These are phyloP conservation scores for Metarhizium anisopliae DNA, from an alignment of 2,329 filamentous ascomycete genomes.

Conservation along the genomic window DNA sequence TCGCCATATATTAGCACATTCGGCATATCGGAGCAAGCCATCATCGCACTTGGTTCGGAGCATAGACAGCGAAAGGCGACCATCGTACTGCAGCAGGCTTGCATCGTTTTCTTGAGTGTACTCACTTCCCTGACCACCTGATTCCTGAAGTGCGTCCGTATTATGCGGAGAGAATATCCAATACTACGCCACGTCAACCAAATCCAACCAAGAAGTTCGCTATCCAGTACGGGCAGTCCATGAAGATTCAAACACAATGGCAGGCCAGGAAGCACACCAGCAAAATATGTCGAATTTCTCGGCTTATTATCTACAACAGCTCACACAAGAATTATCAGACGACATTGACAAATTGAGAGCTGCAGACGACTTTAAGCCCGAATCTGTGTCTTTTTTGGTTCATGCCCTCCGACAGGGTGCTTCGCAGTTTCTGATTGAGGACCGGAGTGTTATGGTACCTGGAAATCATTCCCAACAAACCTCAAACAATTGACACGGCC, in stretches of 20 bases:
- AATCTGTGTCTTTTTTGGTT: conserved; percentile 56
- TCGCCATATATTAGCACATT: not conserved
- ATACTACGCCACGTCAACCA: not conserved
- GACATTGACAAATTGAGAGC: conserved; percentile 62
- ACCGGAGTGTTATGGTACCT: conserved; percentile 20
- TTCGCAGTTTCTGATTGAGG: conserved; percentile 42
- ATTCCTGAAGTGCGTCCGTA: not conserved
- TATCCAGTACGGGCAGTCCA: not conserved
- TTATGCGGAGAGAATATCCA: not conserved
- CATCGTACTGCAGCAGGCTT: not conserved
- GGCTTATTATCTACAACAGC: conserved; percentile 59
- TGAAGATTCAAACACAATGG: not conserved
- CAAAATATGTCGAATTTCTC: conserved; percentile 36
- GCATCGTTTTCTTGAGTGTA: not conserved
- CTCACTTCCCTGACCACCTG: not conserved
- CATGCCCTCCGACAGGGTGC: conserved; percentile 61
- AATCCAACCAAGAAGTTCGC: not conserved
- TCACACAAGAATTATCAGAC: conserved; percentile 62
- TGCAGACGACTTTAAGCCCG: conserved; percentile 62
- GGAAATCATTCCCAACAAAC: not conserved
- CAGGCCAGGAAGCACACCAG: conserved; percentile 3
- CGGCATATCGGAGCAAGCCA: not conserved
- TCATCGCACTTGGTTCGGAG: not conserved
- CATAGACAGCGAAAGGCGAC: not conserved
- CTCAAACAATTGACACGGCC: not conserved